Conservation (phyloP, 1,284 basidiomycete genomes). For the Ceratobasidium sp. region DNA sequence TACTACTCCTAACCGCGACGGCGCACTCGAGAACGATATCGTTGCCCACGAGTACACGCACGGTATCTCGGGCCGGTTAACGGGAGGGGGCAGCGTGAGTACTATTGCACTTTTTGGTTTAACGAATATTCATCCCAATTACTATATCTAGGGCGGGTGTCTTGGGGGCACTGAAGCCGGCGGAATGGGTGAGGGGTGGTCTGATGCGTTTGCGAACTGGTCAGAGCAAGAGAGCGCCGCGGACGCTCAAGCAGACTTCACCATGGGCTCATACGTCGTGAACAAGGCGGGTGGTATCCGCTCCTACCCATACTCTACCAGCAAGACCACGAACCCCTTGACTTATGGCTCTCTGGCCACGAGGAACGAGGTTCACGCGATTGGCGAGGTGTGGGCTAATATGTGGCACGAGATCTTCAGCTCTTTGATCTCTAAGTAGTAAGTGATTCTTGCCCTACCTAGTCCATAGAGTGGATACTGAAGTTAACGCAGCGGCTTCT, state of each 20-base stretch:
- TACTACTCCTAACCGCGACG: slow-evolving; percentile 46
- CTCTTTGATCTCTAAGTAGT: slow-evolving; percentile 36
- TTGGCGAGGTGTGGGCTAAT: slow-evolving; percentile 48
- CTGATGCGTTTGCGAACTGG: slow-evolving; percentile 46
- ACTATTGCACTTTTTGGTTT: too few species aligned
- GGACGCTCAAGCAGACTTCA: slow-evolving; percentile 38
- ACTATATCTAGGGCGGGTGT: slow-evolving; percentile 8
- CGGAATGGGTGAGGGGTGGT: slow-evolving; percentile 49
- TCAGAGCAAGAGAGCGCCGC: slow-evolving; percentile 44
- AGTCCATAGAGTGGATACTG: background rate
- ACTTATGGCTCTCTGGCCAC: slow-evolving; percentile 42
- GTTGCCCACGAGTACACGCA: slow-evolving; percentile 46
- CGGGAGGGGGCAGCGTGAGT: slow-evolving; percentile 14
- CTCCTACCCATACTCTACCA: slow-evolving; percentile 42
- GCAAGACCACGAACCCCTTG: slow-evolving; percentile 40
- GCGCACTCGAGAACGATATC: slow-evolving; percentile 44
- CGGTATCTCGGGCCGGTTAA: slow-evolving; percentile 42
- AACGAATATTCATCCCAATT: too few species aligned
- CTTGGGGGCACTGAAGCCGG: slow-evolving; percentile 45
- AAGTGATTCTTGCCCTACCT: background rate
- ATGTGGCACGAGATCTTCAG: slow-evolving; percentile 45
- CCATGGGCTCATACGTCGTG: slow-evolving; percentile 37
- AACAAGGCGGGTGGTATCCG: slow-evolving; percentile 22
- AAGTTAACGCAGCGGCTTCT: slow-evolving; percentile 42
- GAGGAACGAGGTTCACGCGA: slow-evolving; percentile 34